Evolutionary conservation across 2,329 filamentous ascomycete species (phyloP), one percentile per base, ranked within the genome.

Genomic region (Claviceps africana): DNA sequence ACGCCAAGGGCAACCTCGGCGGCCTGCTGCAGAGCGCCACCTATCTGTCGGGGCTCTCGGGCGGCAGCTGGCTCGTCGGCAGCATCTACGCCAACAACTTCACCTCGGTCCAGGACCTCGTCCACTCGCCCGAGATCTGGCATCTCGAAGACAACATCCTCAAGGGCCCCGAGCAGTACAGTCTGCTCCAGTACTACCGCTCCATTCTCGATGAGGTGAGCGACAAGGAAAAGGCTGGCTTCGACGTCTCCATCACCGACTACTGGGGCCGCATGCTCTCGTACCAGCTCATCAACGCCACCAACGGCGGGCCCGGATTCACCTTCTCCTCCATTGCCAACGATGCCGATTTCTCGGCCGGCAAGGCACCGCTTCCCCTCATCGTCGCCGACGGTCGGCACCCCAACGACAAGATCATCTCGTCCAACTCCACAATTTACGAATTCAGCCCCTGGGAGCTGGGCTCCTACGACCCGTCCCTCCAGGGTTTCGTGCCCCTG

Each of bases 191-290:
- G 54, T 73, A 73, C 58, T 72, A 70, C 58, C 58, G 56, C 22
- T 56, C 61, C 43, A 61, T 73, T 43, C 60, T 69, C 47, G 60
- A 61, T 33, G 60, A 66, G 28, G 65, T 72, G 10, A 54, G 57
- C 1, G 58, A 56, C 53, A 73, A 73, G 63, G 60, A 63, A n/a
- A 61, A 67, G 25, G 67, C 67, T 9, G 70, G 70, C 21, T 73
- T 66, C 56, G 63, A 72, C 37, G 79, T 78, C 3, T 85, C 86
- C 9, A 75, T 95, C 53, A 95, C 90, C 0, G 90, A 96, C 70
- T 88, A 88, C 66, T 95, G 89, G 85, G 87, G 86, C 30, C 84
- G 89, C 53, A 86, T 86, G 47, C 75, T 95, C n/a, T 83, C 83
- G 1, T 94, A 85, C 67, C 89, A 95, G 69, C 77, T 95, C 47